Evolutionary conservation across 2,329 filamentous ascomycete genomes (phyloP).

Genomic region (Onygenales sp.): DNA sequence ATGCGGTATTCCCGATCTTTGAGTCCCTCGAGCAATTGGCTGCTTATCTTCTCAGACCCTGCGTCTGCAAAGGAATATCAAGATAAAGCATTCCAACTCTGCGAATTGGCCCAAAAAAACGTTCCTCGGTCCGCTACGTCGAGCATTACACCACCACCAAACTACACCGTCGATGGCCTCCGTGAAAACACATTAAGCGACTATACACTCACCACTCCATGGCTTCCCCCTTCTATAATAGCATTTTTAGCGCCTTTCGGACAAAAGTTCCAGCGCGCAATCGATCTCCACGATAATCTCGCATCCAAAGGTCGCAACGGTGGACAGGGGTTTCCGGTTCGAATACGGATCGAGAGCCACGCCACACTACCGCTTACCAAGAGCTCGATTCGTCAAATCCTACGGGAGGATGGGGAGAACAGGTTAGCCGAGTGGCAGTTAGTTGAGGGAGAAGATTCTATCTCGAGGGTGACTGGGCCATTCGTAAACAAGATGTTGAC

Average conservation of each 20-base stretch:
- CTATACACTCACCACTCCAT: slow-evolving; percentile 13
- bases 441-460: slow-evolving; percentile 6
- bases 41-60: slow-evolving; percentile 14
- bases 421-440: slow-evolving; percentile 11
- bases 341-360: slow-evolving; percentile 10
- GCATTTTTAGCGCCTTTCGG: slow-evolving; percentile 12
- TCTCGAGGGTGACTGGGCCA: slow-evolving; percentile 6
- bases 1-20: slow-evolving; percentile 11
- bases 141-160: slow-evolving; percentile 8
- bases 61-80: slow-evolving; percentile 14
- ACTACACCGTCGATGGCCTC: slow-evolving; percentile 2
- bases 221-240: slow-evolving; percentile 8
- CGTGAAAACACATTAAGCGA: slow-evolving; percentile 8
- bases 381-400: slow-evolving; percentile 6
- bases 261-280: slow-evolving; percentile 7
- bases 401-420: slow-evolving; percentile 10
- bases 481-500: slow-evolving; percentile 7
- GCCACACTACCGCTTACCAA: background rate
- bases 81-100: slow-evolving; percentile 8
- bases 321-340: slow-evolving; percentile 9
- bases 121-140: slow-evolving; percentile 6
- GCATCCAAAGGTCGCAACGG: background rate
- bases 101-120: slow-evolving; percentile 8
- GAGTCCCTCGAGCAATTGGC: slow-evolving; percentile 11
- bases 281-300: slow-evolving; percentile 10